Evolutionary conservation across 2,329 filamentous ascomycete genomes (phyloP).

Genomic region (Microcyclosporella mali): DNA sequence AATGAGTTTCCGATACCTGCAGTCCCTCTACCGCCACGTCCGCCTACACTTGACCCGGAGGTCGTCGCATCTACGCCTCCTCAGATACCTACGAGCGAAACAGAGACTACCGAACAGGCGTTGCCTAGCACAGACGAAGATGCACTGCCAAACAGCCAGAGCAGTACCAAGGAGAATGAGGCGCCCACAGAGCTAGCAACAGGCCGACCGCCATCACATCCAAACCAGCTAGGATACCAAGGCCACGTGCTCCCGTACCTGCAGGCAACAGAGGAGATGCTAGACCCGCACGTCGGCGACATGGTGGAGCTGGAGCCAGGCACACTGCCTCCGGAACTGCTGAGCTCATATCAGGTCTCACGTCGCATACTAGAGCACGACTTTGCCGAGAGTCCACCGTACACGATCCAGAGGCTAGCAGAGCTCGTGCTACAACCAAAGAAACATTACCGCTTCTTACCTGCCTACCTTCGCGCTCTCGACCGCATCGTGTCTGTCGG

Average conservation of each 20-base stretch:
- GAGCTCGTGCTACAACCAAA: constrained; percentile 76
- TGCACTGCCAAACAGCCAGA: constrained; percentile 38
- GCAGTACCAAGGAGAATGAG: constrained; percentile 63
- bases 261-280: constrained; percentile 22
- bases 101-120: constrained; percentile 16
- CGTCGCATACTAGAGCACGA: constrained; percentile 35
- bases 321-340: constrained; percentile 58
- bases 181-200: constrained; percentile 37
- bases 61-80: constrained; percentile 29
- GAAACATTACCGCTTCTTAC: constrained; percentile 72
- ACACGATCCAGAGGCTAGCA: constrained; percentile 85
- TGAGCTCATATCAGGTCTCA: constrained; percentile 44
- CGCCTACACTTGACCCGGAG: constrained; percentile 34
- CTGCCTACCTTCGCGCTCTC: constrained; percentile 81
- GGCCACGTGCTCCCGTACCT: constrained; percentile 35
- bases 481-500: constrained; percentile 88
- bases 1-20: constrained; percentile 68
- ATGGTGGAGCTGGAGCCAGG: constrained; percentile 29
- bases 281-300: constrained; percentile 5
- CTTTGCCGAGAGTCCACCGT: constrained; percentile 72
- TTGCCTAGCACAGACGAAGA: constrained; percentile 20
- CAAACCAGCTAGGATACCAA: constrained; percentile 1
- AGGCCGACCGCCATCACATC: constrained; percentile 30
- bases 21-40: constrained; percentile 44
- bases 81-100: constrained; percentile 31